Evolutionary conservation across 75 land plant genomes (phyloP).

Genomic region (Cryptomeria japonica): DNA sequence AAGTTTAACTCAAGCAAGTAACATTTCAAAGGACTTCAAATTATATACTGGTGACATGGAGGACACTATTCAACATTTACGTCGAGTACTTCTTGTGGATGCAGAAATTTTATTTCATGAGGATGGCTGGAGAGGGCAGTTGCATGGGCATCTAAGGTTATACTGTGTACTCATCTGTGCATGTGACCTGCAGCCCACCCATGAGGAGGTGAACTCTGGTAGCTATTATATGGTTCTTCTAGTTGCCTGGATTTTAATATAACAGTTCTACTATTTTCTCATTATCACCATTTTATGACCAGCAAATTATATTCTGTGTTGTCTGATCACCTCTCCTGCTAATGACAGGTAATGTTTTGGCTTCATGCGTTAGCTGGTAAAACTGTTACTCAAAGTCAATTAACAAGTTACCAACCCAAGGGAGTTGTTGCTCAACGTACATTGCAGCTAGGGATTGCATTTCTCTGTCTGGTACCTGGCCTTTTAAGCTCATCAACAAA

Average conservation of each 20-base stretch:
- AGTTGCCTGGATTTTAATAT: not conserved
- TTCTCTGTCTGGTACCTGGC: slow-evolving; percentile 49
- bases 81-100: slow-evolving; percentile 31
- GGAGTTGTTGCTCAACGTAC: slow-evolving; percentile 21
- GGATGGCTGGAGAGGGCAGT: slow-evolving; percentile 38
- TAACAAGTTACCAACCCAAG: not conserved
- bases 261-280: not conserved
- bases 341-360: slow-evolving; percentile 10
- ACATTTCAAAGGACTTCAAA: not conserved
- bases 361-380: slow-evolving; percentile 14
- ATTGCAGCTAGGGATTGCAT: slow-evolving; percentile 44
- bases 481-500: slow-evolving; percentile 25
- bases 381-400: not conserved
- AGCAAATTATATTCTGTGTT: not conserved
- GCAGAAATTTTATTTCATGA: slow-evolving; percentile 29
- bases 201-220: slow-evolving; percentile 36
- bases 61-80: slow-evolving; percentile 16
- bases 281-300: not conserved
- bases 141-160: slow-evolving; percentile 43
- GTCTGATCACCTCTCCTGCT: not conserved
- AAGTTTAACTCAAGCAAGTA: not conserved
- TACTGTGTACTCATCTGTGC: slow-evolving; percentile 43
- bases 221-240: slow-evolving; percentile 1
- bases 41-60: slow-evolving; percentile 18
- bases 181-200: slow-evolving; percentile 35